Evolutionary conservation across 2,329 filamentous ascomycete genomes (phyloP).

Genomic region (Chrysoporthe austroafricana): DNA sequence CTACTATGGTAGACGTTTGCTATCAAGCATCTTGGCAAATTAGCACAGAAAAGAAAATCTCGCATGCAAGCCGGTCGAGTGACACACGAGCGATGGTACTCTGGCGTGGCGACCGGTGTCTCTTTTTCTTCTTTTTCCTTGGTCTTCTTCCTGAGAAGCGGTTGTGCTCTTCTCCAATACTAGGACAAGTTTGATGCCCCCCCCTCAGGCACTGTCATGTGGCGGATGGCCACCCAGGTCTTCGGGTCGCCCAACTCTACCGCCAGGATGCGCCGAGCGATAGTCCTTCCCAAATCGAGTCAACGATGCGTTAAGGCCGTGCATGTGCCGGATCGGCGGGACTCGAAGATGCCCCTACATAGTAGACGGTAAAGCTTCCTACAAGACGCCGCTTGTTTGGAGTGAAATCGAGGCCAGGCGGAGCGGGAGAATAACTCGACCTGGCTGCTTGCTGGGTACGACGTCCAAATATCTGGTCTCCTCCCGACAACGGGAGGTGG

Average conservation of each 20-base stretch:
- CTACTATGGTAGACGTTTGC: not conserved
- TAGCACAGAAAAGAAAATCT: not conserved
- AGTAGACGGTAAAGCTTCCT: not conserved
- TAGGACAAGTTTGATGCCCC: not conserved
- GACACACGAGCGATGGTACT: not conserved
- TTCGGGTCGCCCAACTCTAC: constrained; percentile 4
- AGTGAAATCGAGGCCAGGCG: too few species aligned
- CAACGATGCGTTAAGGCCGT: not conserved
- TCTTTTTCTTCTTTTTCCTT: not conserved
- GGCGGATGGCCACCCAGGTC: not conserved
- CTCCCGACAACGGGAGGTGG: not conserved
- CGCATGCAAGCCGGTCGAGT: not conserved
- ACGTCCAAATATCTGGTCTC: not conserved
- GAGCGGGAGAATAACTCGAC: not conserved
- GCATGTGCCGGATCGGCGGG: not conserved
- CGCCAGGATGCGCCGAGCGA: not conserved
- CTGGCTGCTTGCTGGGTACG: not conserved
- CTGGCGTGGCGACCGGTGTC: not conserved
- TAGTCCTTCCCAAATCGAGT: not conserved
- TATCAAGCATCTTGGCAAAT: not conserved
- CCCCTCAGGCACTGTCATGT: not conserved
- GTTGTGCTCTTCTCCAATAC: not conserved
- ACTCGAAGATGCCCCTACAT: not conserved
- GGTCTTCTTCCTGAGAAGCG: not conserved
- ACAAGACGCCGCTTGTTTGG: too few species aligned